Percentiles rank a stretch among this genome's conserved stretches.
Evolutionary conservation across 2,329 filamentous ascomycete species (phyloP).

Genomic region (Botrytis sinoallii): DNA sequence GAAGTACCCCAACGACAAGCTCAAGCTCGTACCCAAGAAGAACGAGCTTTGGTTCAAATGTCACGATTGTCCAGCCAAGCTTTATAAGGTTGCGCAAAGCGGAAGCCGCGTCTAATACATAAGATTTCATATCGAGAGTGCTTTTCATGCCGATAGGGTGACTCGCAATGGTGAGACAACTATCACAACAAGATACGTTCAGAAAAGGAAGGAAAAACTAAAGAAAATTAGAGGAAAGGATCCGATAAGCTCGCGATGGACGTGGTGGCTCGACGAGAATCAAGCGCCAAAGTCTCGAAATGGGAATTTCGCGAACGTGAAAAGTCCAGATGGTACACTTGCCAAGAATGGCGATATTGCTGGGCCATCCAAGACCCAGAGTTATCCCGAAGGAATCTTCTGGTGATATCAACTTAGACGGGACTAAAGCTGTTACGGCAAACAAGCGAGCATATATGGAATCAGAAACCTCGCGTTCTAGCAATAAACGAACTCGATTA

Average conservation of each 20-base stretch:
- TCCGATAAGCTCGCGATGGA: not conserved
- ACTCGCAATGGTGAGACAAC: not conserved
- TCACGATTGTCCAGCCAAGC: not conserved
- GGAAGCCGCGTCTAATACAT: fast-evolving
- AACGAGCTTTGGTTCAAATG: not conserved
- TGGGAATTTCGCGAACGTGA: not conserved
- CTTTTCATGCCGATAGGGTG: not conserved
- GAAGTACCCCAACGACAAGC: not conserved
- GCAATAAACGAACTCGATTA: not conserved
- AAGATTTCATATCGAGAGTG: not conserved
- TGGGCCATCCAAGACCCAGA: not conserved
- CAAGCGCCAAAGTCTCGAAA: not conserved
- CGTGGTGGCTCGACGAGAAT: not conserved
- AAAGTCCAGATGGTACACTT: too few species aligned
- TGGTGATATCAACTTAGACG: not conserved
- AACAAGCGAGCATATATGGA: not conserved
- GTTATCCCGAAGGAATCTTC: not conserved
- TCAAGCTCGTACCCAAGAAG: not conserved
- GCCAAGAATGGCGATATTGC: not conserved
- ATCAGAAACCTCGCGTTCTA: not conserved
- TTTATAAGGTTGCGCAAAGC: not conserved
- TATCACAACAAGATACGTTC: not conserved
- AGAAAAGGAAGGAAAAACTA: not conserved
- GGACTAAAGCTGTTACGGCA: fast-evolving
- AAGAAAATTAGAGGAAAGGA: not conserved